These are phyloP conservation scores for Phalaenopsis aphrodite DNA, from an alignment of 106 monocot genomes.

Conservation along the genomic window DNA sequence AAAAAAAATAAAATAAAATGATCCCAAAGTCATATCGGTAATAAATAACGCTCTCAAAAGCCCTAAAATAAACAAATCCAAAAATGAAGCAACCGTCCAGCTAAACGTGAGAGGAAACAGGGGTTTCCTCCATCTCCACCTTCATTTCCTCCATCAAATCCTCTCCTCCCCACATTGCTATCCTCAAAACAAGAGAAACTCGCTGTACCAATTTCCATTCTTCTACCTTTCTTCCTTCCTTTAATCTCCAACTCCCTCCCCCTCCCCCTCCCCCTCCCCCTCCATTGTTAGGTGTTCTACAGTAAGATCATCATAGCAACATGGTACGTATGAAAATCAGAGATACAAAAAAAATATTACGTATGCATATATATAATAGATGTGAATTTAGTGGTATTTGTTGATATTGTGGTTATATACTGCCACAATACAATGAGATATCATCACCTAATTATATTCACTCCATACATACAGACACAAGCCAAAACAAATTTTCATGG, in stretches of 20 bases:
- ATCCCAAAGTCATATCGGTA: no score
- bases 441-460: no score
- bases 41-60: conserved; percentile 12
- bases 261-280: not conserved
- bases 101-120: not conserved
- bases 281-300: not conserved
- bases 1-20: no score
- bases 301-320: not conserved
- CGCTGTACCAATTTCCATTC: not conserved
- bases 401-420: no score
- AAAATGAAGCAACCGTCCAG: not conserved
- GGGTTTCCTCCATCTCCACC: not conserved
- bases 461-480: not conserved
- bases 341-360: no score
- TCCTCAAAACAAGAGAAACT: not conserved
- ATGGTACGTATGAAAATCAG: not conserved
- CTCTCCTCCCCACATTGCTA: conserved; percentile 1
- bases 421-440: no score
- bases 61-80: not conserved
- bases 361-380: no score
- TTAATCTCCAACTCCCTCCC: not conserved
- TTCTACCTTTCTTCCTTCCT: not conserved
- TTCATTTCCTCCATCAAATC: not conserved
- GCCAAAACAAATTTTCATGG: not conserved
- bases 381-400: no score